Evolutionary conservation across 2,329 filamentous ascomycete species (phyloP), one percentile per base, ranked within the genome.

Genomic region (Ceratocystis huliohia): DNA sequence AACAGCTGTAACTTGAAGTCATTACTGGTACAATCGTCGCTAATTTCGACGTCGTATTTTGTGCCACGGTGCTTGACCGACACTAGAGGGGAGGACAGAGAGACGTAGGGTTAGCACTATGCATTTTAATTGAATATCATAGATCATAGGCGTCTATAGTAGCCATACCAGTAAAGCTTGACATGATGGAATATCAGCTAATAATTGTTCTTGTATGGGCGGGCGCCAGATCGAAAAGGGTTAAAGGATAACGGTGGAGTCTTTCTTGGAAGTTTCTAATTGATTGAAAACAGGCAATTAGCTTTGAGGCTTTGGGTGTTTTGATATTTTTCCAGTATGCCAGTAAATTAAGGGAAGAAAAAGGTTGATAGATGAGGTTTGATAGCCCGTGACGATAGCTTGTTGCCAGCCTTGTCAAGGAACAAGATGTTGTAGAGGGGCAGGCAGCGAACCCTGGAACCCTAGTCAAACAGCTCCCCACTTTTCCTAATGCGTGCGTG

Each of bases 1-100:
- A 88, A 99, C 67, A 99, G 84, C 76, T 97, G 94, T 73, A 89
- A 90, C 76, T 97, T 99, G 80, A 99, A 91, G 67, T 89, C 89
- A 76, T 96, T 91, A 76, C 94, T 94, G 69, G 86, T 91, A 59
- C 89, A 87, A 30, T 84, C 81, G 56, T 89, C 82, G 74, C 97
- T 93, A 73, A 99, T 84, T 69, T 97, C 93, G 75, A 99, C 84
- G 74, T 97, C 87, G 79, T 97, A 88, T 75, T 92, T 93, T 76
- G 94, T 96, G 79, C 93, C 93, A 74, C 91, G 87, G 75, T 99
- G 93, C 78, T 96, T 97, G 71, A 99, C 88, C 74, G 91, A 82
- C 71, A 99, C 92, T 96, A 7, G 17, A 28, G 13, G 22, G 46
- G 48, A 48, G n/a, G 3, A 45, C 59, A 17, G 56, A 8, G 57